Percentiles rank a stretch among this genome's conserved stretches.
Conservation (phyloP, 1,284 basidiomycete genomes). For the Marasmius tenuissimus region DNA sequence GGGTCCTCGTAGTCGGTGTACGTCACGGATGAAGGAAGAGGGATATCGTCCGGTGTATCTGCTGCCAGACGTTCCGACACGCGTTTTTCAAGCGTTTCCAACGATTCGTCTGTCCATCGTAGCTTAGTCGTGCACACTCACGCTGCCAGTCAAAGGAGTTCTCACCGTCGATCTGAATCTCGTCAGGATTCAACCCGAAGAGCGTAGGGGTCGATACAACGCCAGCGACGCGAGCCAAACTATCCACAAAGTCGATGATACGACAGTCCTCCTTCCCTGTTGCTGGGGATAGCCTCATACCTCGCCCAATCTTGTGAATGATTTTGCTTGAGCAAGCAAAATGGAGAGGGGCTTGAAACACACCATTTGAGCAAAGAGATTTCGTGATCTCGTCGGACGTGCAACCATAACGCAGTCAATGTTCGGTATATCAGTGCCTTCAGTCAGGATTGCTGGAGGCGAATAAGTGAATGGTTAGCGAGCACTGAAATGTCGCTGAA, state of each 20-base stretch:
- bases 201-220: constrained; percentile 83
- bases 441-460: constrained; percentile 78
- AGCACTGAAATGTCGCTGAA: not conserved
- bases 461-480: constrained; percentile 1
- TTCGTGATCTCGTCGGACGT: constrained; percentile 84
- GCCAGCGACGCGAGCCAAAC: constrained; percentile 65
- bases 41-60: constrained; percentile 35
- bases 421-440: constrained; percentile 89
- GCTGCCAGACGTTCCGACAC: constrained; percentile 26
- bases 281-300: constrained; percentile 81
- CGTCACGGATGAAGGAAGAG: constrained; percentile 65
- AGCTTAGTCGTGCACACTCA: constrained; percentile 2
- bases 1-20: constrained; percentile 85
- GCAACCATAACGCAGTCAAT: constrained; percentile 91
- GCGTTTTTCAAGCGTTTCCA: constrained; percentile 47
- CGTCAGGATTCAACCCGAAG: constrained; percentile 81
- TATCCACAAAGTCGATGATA: constrained; percentile 92
- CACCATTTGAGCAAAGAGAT: constrained; percentile 94
- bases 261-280: constrained; percentile 87
- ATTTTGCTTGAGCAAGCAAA: not conserved
- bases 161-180: constrained; percentile 59
- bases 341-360: not conserved
- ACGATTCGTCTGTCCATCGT: constrained; percentile 45
- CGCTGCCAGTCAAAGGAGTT: constrained; percentile 11
- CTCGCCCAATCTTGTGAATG: constrained; percentile 77